Conservation (phyloP, 495 filamentous ascomycete species). For the Podospora bellae-mahoneyi region DNA sequence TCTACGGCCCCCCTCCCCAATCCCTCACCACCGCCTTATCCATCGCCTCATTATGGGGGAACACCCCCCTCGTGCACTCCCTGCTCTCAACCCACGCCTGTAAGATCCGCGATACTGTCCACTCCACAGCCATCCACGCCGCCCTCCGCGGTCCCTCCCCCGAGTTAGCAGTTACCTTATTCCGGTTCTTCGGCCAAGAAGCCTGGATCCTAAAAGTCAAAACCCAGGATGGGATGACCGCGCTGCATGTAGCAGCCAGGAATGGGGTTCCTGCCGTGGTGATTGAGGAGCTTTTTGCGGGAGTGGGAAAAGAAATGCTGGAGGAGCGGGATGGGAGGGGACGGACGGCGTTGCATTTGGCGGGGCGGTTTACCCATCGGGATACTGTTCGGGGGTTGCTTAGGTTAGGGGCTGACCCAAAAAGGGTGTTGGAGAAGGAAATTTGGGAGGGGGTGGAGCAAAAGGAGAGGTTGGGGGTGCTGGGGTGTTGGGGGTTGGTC, state of each 20-base stretch:
- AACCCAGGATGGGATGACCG: background rate
- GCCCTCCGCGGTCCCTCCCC: conserved; percentile 14
- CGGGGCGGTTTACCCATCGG: conserved; percentile 4
- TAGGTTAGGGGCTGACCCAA: background rate
- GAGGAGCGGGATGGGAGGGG: conserved; percentile 9
- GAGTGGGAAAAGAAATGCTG: background rate
- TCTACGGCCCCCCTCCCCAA: conserved; percentile 2
- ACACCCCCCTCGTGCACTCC: background rate
- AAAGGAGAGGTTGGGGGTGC: background rate
- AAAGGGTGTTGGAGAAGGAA: background rate
- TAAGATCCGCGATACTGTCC: background rate
- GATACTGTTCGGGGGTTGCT: background rate
- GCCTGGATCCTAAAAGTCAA: background rate
- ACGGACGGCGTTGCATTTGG: conserved; percentile 17
- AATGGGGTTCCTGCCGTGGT: background rate
- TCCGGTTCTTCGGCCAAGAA: background rate
- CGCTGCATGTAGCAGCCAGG: background rate
- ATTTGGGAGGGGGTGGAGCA: background rate
- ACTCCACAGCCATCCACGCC: conserved; percentile 12
- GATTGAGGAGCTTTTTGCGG: background rate
- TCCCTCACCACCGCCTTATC: background rate
- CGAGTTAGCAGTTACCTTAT: conserved; percentile 1
- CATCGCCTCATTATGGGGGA: conserved; percentile 5
- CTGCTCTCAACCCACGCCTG: background rate
- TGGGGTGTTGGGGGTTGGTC: conserved; percentile 5